Evolutionary conservation across 2,329 filamentous ascomycete species (phyloP), one percentile per base, ranked within the genome.

Genomic region (Trichoderma breve): DNA sequence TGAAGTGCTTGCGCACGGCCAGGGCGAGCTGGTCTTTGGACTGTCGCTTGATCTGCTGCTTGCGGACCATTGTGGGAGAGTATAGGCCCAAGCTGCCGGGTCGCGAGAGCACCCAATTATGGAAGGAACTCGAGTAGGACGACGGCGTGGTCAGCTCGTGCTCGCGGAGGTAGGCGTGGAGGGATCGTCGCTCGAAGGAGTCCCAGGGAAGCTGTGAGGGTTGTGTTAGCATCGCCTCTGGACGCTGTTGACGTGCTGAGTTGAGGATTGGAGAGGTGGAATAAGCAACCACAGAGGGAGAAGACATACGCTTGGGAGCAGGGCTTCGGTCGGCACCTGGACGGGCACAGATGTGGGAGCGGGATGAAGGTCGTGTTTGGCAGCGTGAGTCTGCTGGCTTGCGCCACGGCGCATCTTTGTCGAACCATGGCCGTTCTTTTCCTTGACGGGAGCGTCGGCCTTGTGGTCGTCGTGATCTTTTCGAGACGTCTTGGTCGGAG

Each of bases 1-100:
- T 96, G 83, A 96, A 96, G 81, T 96, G 92, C 80, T 94, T 95
- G 74, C 93, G 87, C 63, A 95, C 91, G 2, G 89, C 86, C 75
- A 90, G 86, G 9, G 92, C 91, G 70, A 97, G 84, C 75, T 92
- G 88, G 47, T 93, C 90, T 79, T 92, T 92, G 77, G 87, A 88
- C 79, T 94, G 90, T 70, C 91, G 86, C 67, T 90, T 84, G 77
- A 90, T 86, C 61, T 89, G 85, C 75, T 88, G 89, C 76, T 86
- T 87, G 72, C 91, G 84, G 57, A 90, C 89, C 89, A 94, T 94
- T 28, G 92, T 94, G 6, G 93, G 92, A 18, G 92, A 94, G 81
- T 90, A 88, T 73, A 88, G 83, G 39, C 92, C 93, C 75, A 95
- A 90, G 80, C 89, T 86, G 76, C 85, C 82, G 77, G 89, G 84